phyloP scores from a whole-genome alignment of 306 rosid genomes.

The Vachellia pachyceras region DNA sequence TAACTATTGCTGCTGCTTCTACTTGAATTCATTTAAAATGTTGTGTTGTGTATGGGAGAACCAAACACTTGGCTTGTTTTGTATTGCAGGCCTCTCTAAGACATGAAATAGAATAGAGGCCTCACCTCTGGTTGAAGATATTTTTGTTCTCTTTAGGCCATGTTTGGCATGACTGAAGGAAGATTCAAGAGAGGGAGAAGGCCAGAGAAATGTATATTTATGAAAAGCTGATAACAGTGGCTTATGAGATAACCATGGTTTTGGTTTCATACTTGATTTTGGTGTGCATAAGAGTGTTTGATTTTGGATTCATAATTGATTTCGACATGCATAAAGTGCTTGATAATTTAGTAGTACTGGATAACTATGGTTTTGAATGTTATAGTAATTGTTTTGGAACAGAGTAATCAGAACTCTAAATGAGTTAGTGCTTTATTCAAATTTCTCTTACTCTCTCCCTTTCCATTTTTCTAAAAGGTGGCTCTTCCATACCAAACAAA shows the following conservation, averaged over 20 bases:
- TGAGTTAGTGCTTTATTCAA: no score
- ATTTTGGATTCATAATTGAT: no score
- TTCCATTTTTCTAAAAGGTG: neutral
- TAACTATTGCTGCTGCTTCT: neutral
- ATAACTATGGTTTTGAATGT: no score
- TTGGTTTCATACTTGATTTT: neutral
- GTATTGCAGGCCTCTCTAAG: neutral
- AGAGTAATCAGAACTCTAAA: no score
- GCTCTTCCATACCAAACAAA: neutral
- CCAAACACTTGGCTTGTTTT: neutral
- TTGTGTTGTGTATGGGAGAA: neutral
- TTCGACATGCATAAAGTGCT: no score
- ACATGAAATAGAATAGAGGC: neutral
- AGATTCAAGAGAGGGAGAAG: neutral
- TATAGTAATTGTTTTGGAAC: no score
- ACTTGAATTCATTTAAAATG: neutral
- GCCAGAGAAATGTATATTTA: neutral
- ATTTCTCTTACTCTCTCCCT: neutral
- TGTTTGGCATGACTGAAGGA: neutral
- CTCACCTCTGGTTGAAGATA: neutral
- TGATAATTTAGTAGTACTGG: no score
- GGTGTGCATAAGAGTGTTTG: no score
- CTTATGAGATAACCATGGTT: neutral
- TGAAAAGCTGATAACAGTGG: no score
- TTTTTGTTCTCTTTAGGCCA: neutral